Evolutionary conservation across 305 asterid species (phyloP), one percentile per base, ranked within the genome.

Genomic region (Ilex paraguariensis): DNA sequence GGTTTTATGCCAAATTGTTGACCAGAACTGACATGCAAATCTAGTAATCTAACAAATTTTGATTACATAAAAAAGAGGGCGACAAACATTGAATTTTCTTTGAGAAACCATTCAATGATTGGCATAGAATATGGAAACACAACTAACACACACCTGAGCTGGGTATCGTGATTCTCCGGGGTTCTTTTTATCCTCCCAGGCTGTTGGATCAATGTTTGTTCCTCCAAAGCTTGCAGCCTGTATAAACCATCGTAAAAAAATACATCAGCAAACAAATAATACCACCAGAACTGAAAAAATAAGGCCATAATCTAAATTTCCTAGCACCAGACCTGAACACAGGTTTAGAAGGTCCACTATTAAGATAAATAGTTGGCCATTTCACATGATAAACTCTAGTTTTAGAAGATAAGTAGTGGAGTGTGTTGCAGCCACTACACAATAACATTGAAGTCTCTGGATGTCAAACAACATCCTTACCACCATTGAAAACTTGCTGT

Each of bases 151-250:
- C 40, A 90, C 97, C 94, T 93, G 99, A 69, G 99, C 99, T 39
- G 99, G 99, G 70, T 90, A 94, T 14, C 97, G 96, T 0, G 97
- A 94, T 73, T 94, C 99, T 1, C 96, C 95, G 0, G 88, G 84
- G 73, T 86, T 90, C 67, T 94, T 94, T 89, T 94, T 94, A 81
- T 94, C 99, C 81, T 91, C 99, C 98, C 99, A 94, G 59, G 99
- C 99, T 3, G 94, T 53, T 7, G 99, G 97, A 69, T 94, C 99
- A 56, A 94, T 90, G 55, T 94, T 91, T 2, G 96, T 81, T 30
- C 98, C 99, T 59, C 97, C 96, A 78, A 94, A 94, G 75, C 95
- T 88, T 30, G 96, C 84, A 65, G 99, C 99, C 98, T 91, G 81
- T 45, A 66, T n/a, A 53, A 63, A 36, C 42, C 32, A 54, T 54